Evolutionary conservation across 176 grass and related monocot genomes (phyloP).

Genomic region (Pontederia paniculata): DNA sequence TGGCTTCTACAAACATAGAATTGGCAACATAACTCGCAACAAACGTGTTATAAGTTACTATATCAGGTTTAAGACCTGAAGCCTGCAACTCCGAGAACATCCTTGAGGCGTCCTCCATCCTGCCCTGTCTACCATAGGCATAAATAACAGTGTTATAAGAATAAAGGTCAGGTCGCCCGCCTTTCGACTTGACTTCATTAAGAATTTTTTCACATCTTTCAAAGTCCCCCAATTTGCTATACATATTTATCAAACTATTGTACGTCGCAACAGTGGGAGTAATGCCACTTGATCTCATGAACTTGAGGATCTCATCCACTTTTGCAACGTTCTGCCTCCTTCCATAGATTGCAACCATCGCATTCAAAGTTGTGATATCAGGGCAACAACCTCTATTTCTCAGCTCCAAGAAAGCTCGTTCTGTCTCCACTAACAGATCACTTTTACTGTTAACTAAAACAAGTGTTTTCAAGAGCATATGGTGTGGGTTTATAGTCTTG

Average conservation of each 20-base stretch:
- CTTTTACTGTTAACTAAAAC: constrained; percentile 83
- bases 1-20: constrained; percentile 69
- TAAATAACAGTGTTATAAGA: constrained; percentile 98
- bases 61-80: constrained; percentile 61
- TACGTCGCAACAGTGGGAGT: constrained; percentile 60
- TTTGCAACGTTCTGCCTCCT: constrained; percentile 64
- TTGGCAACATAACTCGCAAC: constrained; percentile 69
- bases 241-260: constrained; percentile 91
- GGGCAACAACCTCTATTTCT: constrained; percentile 39
- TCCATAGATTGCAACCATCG: constrained; percentile 86
- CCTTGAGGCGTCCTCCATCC: constrained; percentile 72
- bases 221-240: constrained; percentile 60
- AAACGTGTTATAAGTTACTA: constrained; percentile 90
- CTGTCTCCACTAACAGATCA: constrained; percentile 47
- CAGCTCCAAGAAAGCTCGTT: constrained; percentile 67
- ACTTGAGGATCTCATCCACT: constrained; percentile 55
- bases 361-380: constrained; percentile 77
- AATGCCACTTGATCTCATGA: constrained; percentile 55
- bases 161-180: constrained; percentile 53
- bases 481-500: constrained; percentile 40
- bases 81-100: constrained; percentile 65
- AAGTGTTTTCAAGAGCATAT: constrained; percentile 62
- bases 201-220: constrained; percentile 79
- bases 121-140: constrained; percentile 68
- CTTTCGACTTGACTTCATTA: constrained; percentile 57